Base-by-base conservation (phyloP, 495 filamentous ascomycete genomes). In the Staphylotrichum longicolle region DNA sequence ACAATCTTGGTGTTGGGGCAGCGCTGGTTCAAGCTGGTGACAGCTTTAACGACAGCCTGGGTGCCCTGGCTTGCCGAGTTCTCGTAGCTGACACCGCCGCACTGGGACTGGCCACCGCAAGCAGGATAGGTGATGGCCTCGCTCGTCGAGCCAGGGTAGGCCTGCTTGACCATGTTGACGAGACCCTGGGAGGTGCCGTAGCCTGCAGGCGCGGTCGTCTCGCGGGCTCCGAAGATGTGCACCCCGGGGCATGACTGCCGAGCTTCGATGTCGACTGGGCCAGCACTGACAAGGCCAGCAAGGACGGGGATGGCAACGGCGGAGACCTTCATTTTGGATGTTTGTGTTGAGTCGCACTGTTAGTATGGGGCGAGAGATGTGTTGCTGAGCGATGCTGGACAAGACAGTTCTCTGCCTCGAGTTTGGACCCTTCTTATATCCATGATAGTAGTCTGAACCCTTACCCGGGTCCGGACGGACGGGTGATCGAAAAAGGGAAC, bases 201-300 rank as follows among this genome's bases (percentile, higher is more conserved):
- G 14, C 85, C 85, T 7, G 77, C 64, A 3, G 80, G 61, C 3
- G 68, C 85, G 0, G 83, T 86, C 10, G 85, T 88, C 74, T 88
- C 86, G 50, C 86, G 83, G 0, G 86, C 86, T 7, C 85, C 85
- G 54, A 87, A 85, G 46, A 85, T 75, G 66, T 87, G 85, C 34
- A 86, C 71, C 35, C 72, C 64, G 6, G 81, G 81, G 63, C 82
- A 85, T 53, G 67, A 71, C 63, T 77, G 73, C 15, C 74, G 64
- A 11, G 68, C 55, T 40, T 66, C 63, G 48, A 66, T 5, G 4
- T 68, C 63, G 48, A 63, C 44, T 7, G 68, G 70, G 50, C 44
- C 15, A 58, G 68, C 56, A 52, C 54, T 50, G 57, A 46, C 68
- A 7, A 72, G 45, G 44, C 59, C 52, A 3, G 66, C 66, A n/a